Conservation (phyloP, 306 rosid species). For the Inga oerstediana region DNA sequence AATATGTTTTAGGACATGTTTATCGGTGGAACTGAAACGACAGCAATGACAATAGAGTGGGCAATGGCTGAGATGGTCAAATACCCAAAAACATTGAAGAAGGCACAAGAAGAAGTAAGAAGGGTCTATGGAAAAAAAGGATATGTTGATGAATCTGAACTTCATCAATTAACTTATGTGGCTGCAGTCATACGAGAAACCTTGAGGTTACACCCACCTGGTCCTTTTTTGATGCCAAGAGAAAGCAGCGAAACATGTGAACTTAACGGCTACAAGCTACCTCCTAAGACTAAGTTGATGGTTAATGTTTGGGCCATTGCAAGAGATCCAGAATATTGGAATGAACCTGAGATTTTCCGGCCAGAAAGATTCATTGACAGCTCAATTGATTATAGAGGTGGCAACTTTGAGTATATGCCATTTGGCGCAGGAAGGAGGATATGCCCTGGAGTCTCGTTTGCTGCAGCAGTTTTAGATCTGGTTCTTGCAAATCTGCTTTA, state of each 20-base stretch:
- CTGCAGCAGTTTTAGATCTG: neutral
- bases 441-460: neutral
- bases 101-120: neutral
- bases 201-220: neutral
- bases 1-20: no score
- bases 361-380: slow-evolving; percentile 19
- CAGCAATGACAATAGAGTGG: no score
- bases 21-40: no score
- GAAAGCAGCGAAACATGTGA: neutral
- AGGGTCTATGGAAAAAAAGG: neutral
- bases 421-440: neutral
- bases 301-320: neutral
- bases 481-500: neutral
- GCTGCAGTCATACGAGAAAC: neutral
- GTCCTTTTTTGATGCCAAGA: neutral
- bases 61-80: no score
- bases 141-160: neutral
- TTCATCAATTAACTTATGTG: neutral
- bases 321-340: slow-evolving; percentile 9
- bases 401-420: neutral
- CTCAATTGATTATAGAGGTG: slow-evolving; percentile 20
- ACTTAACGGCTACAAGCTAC: neutral
- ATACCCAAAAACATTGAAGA: no score
- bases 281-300: neutral
- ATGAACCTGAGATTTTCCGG: slow-evolving; percentile 4